Conservation (phyloP, 257 asterid species). For the Striga asiatica region DNA sequence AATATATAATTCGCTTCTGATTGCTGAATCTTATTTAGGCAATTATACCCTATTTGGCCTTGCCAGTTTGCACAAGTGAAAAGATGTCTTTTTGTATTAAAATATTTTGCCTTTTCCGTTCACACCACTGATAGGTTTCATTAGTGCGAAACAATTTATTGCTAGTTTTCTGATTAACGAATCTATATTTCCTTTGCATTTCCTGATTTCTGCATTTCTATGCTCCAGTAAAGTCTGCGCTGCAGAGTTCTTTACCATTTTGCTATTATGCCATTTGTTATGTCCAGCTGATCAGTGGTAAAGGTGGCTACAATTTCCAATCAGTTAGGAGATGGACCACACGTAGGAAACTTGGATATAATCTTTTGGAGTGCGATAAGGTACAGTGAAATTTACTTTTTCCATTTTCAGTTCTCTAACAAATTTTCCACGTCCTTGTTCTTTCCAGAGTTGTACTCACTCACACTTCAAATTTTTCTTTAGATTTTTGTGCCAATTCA, state of each 20-base stretch:
- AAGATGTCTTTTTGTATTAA: neutral
- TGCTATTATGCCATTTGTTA: conserved; percentile 11
- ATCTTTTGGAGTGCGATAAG: conserved; percentile 79
- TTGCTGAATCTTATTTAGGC: neutral
- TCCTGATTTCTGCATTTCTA: neutral
- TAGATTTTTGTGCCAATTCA: conserved; percentile 97
- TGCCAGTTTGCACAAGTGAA: neutral
- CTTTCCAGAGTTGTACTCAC: neutral
- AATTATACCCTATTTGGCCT: neutral
- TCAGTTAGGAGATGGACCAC: conserved; percentile 93
- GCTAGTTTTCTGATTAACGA: neutral
- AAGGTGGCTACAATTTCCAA: conserved; percentile 50
- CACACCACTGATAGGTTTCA: too few relatives aligned
- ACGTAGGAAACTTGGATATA: conserved; percentile 72
- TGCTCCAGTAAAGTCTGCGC: neutral
- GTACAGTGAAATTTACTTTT: conserved; percentile 25
- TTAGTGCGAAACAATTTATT: neutral
- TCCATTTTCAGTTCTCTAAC: neutral
- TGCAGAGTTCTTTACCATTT: conserved; percentile 3
- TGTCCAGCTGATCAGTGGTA: conserved; percentile 29
- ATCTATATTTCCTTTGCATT: neutral
- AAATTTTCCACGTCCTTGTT: neutral
- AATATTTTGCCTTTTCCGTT: neutral
- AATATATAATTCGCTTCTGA: neutral
- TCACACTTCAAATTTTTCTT: conserved; percentile 3